These are phyloP conservation scores for Talaromyces albobiverticillius DNA, from an alignment of 2,329 filamentous ascomycete genomes.

Conservation along the genomic window DNA sequence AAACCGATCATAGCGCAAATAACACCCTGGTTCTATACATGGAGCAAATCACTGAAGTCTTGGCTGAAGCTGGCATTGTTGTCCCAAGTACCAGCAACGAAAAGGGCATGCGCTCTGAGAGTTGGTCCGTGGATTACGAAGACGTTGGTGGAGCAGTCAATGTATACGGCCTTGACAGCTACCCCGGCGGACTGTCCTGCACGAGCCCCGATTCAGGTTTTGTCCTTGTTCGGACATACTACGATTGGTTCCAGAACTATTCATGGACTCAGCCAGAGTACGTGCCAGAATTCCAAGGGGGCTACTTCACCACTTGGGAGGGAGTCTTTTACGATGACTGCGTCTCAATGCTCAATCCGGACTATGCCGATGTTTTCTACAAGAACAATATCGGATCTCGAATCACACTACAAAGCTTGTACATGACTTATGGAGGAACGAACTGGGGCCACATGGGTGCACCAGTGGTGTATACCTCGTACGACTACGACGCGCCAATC, in stretches of 20 bases:
- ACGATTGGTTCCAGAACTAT: constrained; percentile 57
- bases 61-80: constrained; percentile 64
- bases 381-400: constrained; percentile 71
- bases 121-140: constrained; percentile 55
- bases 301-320: constrained; percentile 71
- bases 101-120: constrained; percentile 61
- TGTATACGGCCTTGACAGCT: constrained; percentile 65
- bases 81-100: constrained; percentile 77
- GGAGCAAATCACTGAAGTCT: constrained; percentile 66
- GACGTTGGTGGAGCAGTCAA: constrained; percentile 56
- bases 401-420: constrained; percentile 66
- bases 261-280: constrained; percentile 55
- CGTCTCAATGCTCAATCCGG: constrained; percentile 61
- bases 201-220: constrained; percentile 51
- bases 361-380: constrained; percentile 75
- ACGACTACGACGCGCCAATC: constrained; percentile 63
- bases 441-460: constrained; percentile 81
- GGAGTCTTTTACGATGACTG: constrained; percentile 69
- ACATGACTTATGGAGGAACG: constrained; percentile 77
- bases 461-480: constrained; percentile 61
- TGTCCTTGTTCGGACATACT: constrained; percentile 52
- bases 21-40: constrained; percentile 69
- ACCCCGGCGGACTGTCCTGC: constrained; percentile 49
- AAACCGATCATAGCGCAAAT: constrained; percentile 45
- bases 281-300: constrained; percentile 63